Evolutionary conservation across 1,139 yeast species (phyloP), one percentile per base, ranked within the genome.

Genomic region (Candida tropicalis): DNA sequence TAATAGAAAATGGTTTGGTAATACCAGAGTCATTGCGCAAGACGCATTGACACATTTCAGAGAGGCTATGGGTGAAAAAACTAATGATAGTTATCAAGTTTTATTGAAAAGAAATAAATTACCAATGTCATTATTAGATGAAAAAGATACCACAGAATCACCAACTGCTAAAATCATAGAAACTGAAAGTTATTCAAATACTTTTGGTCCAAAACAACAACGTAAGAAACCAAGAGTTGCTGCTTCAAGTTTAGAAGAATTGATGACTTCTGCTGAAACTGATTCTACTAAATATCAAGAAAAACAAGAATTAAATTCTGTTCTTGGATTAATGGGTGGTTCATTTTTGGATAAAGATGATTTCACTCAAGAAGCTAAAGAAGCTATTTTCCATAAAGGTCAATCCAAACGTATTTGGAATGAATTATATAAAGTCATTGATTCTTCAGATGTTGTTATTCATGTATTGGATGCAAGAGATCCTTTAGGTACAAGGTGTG

Each of bases 321-420:
- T 91, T n/a, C 63, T 86, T 53, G 89, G 96, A 28, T 69, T 86
- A 47, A 85, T 86, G 93, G 89, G 88, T 51, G 84, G 80, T 18
- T 73, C 80, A 4, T 71, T 78, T 47, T 73, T 80, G 56, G 81
- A 81, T 46, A 82, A 82, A 51, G 95, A 90, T 56, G 95, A 87
- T 46, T 87, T 84, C 76, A 78, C 95, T 5, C 85, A 84, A 55
- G 95, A 87, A 56, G 96, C 97, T 26, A 89, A 89, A 62, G 99
- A 93, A 66, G 93, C 95, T 47, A 90, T 93, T 66, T 93, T 93
- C 75, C 84, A 85, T 61, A 93, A 93, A 65, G 99, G 99, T 57
- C 98, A 93, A 70, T 90, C 97, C 42, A 93, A 93, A 69, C 87
- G 99, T 73, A 93, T 93, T 57, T 93, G 99, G 99, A 93, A 93